A percentile compares a stretch with the other conserved stretches of the same genome.
phyloP scores from a whole-genome alignment of 306 rosid genomes.

The Castanea mollissima region DNA sequence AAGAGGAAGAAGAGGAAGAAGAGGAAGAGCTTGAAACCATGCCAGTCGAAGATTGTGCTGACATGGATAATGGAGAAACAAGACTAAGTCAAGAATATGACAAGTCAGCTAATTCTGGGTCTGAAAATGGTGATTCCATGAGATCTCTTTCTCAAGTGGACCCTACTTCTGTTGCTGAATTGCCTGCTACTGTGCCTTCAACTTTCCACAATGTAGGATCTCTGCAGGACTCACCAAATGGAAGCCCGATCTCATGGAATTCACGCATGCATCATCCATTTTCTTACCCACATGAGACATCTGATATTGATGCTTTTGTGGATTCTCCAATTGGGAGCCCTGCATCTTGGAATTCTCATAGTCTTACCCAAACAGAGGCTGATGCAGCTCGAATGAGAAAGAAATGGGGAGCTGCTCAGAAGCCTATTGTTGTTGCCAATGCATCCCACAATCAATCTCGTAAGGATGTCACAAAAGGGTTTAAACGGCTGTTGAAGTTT shows the following conservation, averaged over 20 bases:
- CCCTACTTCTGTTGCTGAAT: conserved; percentile 61
- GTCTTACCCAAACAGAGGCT: conserved; percentile 69
- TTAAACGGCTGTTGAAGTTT: conserved; percentile 84
- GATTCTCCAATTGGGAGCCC: conserved; percentile 98
- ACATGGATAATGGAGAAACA: conserved; percentile 56
- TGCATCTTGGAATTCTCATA: conserved; percentile 87
- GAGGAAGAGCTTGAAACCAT: conserved; percentile 54
- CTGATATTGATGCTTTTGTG: conserved; percentile 83
- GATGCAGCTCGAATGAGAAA: conserved; percentile 97
- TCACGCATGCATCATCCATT: conserved; percentile 66
- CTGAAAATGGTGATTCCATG: conserved; percentile 68
- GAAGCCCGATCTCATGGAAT: conserved; percentile 93
- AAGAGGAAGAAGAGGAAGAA: conserved; percentile 66
- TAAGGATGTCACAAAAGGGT: conserved; percentile 91
- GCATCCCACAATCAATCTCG: conserved; percentile 82
- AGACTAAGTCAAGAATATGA: conserved; percentile 70
- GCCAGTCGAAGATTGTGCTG: conserved; percentile 45
- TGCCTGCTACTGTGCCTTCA: conserved; percentile 52
- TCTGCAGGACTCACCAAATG: conserved; percentile 82
- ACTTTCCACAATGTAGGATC: conserved; percentile 58
- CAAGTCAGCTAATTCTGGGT: conserved; percentile 66
- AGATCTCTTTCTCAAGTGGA: conserved; percentile 73
- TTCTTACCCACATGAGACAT: conserved; percentile 76
- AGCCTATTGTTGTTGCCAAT: conserved; percentile 71
- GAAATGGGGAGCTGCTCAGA: conserved; percentile 99